Conservation (phyloP, 768 basidiomycete species). For the Xerocomus potaroensis region DNA sequence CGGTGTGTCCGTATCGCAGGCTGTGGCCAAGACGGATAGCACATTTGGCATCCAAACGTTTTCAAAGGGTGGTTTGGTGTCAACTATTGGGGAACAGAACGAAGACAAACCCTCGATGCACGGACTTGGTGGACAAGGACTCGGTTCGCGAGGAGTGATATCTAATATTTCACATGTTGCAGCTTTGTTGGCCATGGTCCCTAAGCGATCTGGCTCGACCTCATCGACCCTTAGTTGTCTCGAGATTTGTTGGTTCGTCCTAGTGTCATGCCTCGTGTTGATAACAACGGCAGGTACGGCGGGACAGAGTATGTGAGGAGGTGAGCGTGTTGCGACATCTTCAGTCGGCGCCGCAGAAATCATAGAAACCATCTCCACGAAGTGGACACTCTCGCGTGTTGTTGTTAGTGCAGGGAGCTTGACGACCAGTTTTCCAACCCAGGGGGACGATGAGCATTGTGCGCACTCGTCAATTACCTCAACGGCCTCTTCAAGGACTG, state of each 20-base stretch:
- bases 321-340: constrained; percentile 12
- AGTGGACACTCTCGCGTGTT: background rate
- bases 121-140: background rate
- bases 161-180: background rate
- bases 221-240: background rate
- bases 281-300: constrained; percentile 4
- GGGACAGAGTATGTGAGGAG: constrained; percentile 2
- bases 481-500: background rate
- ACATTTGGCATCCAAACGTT: background rate
- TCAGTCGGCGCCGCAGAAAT: background rate
- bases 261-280: background rate
- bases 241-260: background rate
- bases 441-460: background rate
- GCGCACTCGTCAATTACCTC: background rate
- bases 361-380: background rate
- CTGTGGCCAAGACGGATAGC: background rate
- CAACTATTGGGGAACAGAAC: background rate
- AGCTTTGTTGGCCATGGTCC: background rate
- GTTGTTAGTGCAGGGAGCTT: constrained; percentile 13
- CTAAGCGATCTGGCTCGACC: background rate
- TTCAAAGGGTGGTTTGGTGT: background rate
- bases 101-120: background rate
- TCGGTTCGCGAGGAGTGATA: background rate
- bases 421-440: background rate
- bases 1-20: background rate